Base-by-base conservation (phyloP, 306 rosid species). In the Quercus suber region DNA sequence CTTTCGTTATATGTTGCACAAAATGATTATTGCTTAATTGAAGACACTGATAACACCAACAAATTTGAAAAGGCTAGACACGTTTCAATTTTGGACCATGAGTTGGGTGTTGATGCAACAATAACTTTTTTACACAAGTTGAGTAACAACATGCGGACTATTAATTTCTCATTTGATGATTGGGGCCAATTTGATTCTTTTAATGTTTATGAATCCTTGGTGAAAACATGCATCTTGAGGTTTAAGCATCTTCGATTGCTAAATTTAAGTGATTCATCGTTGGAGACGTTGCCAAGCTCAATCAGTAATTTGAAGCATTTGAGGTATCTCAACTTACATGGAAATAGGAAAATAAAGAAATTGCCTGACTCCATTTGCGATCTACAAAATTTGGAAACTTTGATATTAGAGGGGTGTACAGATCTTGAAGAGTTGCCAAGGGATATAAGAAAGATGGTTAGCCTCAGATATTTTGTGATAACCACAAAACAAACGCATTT, bases 291-390 rank as follows among this genome's bases (percentile, higher is more conserved):
- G 19, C 79, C 87, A 1, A 17, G 58, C 18, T 72, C 55, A 4
- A 64, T 80, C 23, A 25, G 76, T 9, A 35, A 28, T 4, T 45
- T 80, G 76, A 84, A 27, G 35, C 73, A 33, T 18, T 72, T 41
- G 75, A 82, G 85, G 71, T 45, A 73, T 74, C 76, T 82, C 14
- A 6, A 57, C 64, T 59, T 78, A 20, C 2, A 53, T 0, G 1
- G 4, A 9, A 83, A 78, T 59, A 2, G 1, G 2, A 23, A 5
- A 57, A 51, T 82, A 4, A 33, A 19, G 41, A 74, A 61, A 52
- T 80, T 74, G 33, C 88, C 86, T 4, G 23, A 55, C 61, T 84
- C 81, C 61, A 53, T 79, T 55, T 84, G 86, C 28, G 61, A 52
- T 41, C 81, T 84, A 30, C 85, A 12, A 31, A 82, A 64, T 37